phyloP scores from a whole-genome alignment of 768 basidiomycete species.

The Cyclocybe cylindracea region DNA sequence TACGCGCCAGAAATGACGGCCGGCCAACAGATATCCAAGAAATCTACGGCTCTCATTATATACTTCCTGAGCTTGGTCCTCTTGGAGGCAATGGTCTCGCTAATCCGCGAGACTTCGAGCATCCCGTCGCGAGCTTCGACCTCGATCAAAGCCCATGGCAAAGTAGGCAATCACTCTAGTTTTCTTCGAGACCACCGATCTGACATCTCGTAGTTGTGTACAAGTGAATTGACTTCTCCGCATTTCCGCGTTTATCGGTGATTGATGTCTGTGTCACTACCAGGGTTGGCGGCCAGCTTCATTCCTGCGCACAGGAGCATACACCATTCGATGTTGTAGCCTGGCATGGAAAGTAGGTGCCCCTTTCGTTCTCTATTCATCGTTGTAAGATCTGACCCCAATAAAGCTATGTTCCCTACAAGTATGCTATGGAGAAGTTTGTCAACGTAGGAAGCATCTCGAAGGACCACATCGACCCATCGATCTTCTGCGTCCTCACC shows the following conservation, averaged over 20 bases:
- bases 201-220: constrained; percentile 39
- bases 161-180: constrained; percentile 33
- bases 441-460: constrained; percentile 63
- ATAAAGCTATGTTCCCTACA: constrained; percentile 62
- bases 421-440: constrained; percentile 67
- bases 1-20: background rate
- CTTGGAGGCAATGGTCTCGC: constrained; percentile 69
- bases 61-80: constrained; percentile 65
- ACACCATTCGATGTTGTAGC: constrained; percentile 76
- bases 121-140: constrained; percentile 65
- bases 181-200: background rate
- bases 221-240: constrained; percentile 34
- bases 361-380: background rate
- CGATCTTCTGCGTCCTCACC: constrained; percentile 69
- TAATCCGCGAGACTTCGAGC: constrained; percentile 64
- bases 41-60: constrained; percentile 63
- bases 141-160: constrained; percentile 63
- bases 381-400: background rate
- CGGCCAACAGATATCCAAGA: constrained; percentile 53
- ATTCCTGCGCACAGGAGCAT: constrained; percentile 56
- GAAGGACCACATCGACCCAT: constrained; percentile 71
- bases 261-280: background rate
- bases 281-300: constrained; percentile 57
- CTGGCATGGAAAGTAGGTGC: constrained; percentile 64
- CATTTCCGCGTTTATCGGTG: background rate